Conservation (phyloP, 768 basidiomycete genomes). For the Mycena albidolilacea region DNA sequence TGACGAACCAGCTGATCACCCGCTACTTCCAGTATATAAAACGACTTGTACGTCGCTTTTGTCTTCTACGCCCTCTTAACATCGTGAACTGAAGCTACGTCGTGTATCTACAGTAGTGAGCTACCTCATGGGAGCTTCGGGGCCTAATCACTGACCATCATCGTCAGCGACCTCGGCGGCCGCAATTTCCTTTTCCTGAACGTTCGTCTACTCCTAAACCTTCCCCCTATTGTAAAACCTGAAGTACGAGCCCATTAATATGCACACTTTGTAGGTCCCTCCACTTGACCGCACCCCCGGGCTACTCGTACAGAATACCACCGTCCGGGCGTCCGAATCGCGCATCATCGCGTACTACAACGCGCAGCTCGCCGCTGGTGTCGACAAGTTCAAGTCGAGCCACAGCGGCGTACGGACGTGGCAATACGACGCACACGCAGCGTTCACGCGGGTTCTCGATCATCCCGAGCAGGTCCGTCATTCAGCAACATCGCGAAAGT, state of each 20-base stretch:
- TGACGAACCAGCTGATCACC: slow-evolving; percentile 49
- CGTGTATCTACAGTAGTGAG: slow-evolving; percentile 41
- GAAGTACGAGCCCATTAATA: slow-evolving; percentile 22
- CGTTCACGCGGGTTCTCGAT: slow-evolving; percentile 50
- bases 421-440: slow-evolving; percentile 49
- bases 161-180: slow-evolving; percentile 51
- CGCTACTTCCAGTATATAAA: slow-evolving; percentile 52
- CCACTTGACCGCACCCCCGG: slow-evolving; percentile 48
- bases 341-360: slow-evolving; percentile 46
- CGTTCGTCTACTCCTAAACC: slow-evolving; percentile 57
- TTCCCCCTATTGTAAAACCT: slow-evolving; percentile 46
- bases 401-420: slow-evolving; percentile 43
- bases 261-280: not conserved
- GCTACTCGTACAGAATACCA: slow-evolving; percentile 52
- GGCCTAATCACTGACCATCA: not conserved
- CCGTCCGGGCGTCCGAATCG: slow-evolving; percentile 39
- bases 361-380: slow-evolving; percentile 6
- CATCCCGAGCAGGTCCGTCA: slow-evolving; percentile 50
- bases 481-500: slow-evolving; percentile 15
- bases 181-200: slow-evolving; percentile 64
- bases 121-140: not conserved
- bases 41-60: slow-evolving; percentile 44
- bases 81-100: slow-evolving; percentile 10
- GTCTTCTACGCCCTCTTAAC: not conserved
- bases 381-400: slow-evolving; percentile 8